These are phyloP conservation scores for Globisporangium iwayamae DNA, from an alignment of 352 stramenopile species.

Conservation along the genomic window DNA sequence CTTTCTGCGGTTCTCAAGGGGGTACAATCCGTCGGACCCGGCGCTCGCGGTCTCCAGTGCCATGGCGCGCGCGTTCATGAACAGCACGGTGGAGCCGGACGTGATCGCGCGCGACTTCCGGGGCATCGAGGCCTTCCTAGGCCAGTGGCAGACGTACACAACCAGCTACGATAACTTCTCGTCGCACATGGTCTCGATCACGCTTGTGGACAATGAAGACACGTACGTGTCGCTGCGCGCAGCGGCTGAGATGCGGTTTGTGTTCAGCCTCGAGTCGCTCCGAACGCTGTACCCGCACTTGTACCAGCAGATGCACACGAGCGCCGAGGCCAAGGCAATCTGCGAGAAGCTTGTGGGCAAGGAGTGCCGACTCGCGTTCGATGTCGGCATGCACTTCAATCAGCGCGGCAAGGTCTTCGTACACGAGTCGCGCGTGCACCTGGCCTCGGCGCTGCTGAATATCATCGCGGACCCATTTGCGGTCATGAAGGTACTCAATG, in stretches of 20 bases:
- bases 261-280: constrained; percentile 42
- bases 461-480: constrained; percentile 32
- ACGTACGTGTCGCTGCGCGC: constrained; percentile 36
- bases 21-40: constrained; percentile 29
- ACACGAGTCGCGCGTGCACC: constrained; percentile 39
- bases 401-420: constrained; percentile 22
- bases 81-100: constrained; percentile 28
- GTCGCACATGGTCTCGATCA: constrained; percentile 23
- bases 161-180: constrained; percentile 38
- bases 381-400: constrained; percentile 36
- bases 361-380: constrained; percentile 24
- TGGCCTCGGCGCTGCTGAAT: constrained; percentile 37
- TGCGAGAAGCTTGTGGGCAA: constrained; percentile 27
- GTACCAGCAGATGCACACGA: constrained; percentile 24
- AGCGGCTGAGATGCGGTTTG: constrained; percentile 28
- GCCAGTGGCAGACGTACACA: constrained; percentile 63
- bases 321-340: constrained; percentile 18
- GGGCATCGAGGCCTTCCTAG: constrained; percentile 34
- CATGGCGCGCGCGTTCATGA: constrained; percentile 26
- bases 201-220: constrained; percentile 32
- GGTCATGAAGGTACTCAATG: constrained; percentile 28
- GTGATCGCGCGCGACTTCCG: constrained; percentile 47
- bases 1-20: constrained; percentile 36
- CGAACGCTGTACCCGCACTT: constrained; percentile 45
- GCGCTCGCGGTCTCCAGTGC: constrained; percentile 11